Percentiles rank a stretch among this genome's conserved stretches.
These are phyloP conservation scores for Mortierella antarctica DNA, from an alignment of 192 early-diverging fungal species.

Conservation along the genomic window DNA sequence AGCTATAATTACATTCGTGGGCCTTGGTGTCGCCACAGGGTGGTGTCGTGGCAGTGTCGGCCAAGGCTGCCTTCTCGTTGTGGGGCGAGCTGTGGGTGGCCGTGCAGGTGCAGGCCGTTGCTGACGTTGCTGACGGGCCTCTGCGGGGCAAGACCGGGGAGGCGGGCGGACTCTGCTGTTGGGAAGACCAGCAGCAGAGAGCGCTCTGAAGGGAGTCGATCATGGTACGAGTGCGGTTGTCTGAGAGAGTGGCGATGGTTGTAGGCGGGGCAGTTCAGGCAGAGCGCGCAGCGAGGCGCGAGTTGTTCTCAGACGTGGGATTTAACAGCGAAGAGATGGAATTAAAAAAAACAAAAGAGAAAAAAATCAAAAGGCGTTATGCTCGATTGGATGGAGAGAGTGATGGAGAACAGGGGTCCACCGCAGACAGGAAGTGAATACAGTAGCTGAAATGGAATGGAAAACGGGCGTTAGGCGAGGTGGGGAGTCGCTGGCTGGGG, in stretches of 20 bases:
- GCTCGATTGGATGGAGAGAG: not conserved
- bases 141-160: slow-evolving; percentile 24
- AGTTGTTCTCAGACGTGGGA: not conserved
- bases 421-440: not conserved
- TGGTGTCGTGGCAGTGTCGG: not conserved
- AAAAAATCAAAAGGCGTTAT: not conserved
- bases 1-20: not conserved
- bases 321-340: not conserved
- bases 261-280: not conserved
- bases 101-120: slow-evolving; percentile 17
- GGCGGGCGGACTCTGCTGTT: slow-evolving; percentile 36
- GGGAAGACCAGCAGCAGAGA: slow-evolving; percentile 39
- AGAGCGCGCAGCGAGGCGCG: not conserved
- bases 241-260: not conserved
- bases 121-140: slow-evolving; percentile 1
- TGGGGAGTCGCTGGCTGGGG: not conserved
- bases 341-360: not conserved
- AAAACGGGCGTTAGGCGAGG: not conserved
- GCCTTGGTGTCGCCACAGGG: not conserved
- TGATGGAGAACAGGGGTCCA: not conserved
- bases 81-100: slow-evolving; percentile 11
- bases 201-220: slow-evolving; percentile 14
- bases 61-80: slow-evolving; percentile 12
- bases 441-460: too few relatives aligned
- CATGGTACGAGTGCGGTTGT: not conserved